Evolutionary conservation across 176 grass and related monocot genomes (phyloP), one percentile per base, ranked within the genome.

Genomic region (Echinochloa phyllopogon): DNA sequence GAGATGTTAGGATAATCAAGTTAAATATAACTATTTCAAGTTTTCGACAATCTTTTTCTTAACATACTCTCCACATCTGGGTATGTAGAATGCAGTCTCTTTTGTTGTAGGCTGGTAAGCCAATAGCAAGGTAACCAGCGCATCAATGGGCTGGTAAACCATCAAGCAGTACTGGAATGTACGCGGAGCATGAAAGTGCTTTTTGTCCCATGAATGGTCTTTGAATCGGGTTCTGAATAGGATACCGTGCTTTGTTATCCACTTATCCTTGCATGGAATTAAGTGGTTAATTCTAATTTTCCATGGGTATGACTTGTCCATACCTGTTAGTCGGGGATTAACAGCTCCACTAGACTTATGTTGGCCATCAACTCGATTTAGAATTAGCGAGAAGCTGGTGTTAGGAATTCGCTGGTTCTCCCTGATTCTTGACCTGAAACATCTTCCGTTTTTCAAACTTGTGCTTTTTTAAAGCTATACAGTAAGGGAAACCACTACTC

Each of bases 231-330:
- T 40, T 38, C 65, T 55, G 38, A 25, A 51, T 71, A 71, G 42
- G 42, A 74, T 63, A 74, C 41, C 4, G 37, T 15, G 10, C 9
- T 7, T 36, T 66, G 64, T n/a, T 33, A 33, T 33, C 29, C 29
- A 33, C 29, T 1, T 38, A 6, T 66, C 38, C 8, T 68, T 68
- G 17, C 3, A 6, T 6, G 2, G 24, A 69, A 71, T 25, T 20
- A 75, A 71, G 33, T 79, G 65, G 36, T 43, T 12, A 78, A 61
- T 50, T 66, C 4, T 79, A 6, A 45, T 67, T 17, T 70, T 69
- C 50, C 8, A 1, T 14, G 13, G 38, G 40, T 76, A n/a, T 55
- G 47, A 55, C 45, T 52, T 53, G 82, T 66, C 18, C 57, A 20
- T 47, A 25, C 12, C 29, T 55, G 38, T 49, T 76, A 25, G 21